These are phyloP conservation scores for Plasmodium berghei DNA, from an alignment of 169 alveolate genomes.

Conservation along the genomic window DNA sequence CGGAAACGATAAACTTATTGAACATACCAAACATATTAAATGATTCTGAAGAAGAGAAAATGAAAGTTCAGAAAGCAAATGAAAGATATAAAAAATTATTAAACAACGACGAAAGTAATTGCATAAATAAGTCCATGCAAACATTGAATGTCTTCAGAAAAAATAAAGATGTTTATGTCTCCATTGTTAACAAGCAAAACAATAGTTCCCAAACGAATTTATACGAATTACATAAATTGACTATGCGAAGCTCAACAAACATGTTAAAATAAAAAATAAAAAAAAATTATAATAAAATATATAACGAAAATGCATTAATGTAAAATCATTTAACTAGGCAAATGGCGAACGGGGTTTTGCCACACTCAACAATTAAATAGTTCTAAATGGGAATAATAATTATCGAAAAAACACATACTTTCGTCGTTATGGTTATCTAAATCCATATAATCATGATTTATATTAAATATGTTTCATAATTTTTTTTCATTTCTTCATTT, in stretches of 20 bases:
- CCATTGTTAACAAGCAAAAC: constrained; percentile 67
- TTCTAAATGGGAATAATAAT: no score
- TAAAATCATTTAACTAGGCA: no score
- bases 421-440: not conserved
- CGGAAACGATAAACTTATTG: constrained; percentile 57
- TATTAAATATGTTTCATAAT: not conserved
- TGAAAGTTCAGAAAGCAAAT: constrained; percentile 13
- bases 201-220: constrained; percentile 64
- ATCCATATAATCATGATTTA: not conserved
- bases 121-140: constrained; percentile 60
- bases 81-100: constrained; percentile 55
- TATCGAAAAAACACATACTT: no score
- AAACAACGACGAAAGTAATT: constrained; percentile 70
- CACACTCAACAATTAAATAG: no score
- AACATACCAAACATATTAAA: constrained; percentile 60
- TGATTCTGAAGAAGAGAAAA: constrained; percentile 54
- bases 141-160: constrained; percentile 64
- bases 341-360: no score
- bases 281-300: constrained; percentile 4
- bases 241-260: constrained; percentile 41
- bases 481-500: not conserved
- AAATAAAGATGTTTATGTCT: constrained; percentile 67
- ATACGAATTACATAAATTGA: constrained; percentile 53
- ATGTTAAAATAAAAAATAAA: constrained; percentile 18
- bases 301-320: not conserved